Evolutionary conservation across 352 stramenopile genomes (phyloP).

Genomic region (Thraustochytrium sp.): DNA sequence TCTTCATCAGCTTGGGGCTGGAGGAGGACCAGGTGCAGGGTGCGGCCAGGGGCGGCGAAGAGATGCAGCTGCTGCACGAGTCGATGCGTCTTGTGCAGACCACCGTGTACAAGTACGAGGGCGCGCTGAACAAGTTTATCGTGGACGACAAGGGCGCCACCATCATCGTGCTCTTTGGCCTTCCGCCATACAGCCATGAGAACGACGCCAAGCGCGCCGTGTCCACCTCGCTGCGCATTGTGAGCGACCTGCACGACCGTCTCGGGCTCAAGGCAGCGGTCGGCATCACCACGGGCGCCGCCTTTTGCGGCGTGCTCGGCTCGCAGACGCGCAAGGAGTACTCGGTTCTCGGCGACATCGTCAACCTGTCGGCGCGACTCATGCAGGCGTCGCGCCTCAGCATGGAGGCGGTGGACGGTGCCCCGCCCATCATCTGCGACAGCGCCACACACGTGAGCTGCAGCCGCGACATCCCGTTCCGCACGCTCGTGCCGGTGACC

Average conservation of each 20-base stretch:
- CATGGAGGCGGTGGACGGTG: neutral
- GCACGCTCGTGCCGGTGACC: slow-evolving; percentile 69
- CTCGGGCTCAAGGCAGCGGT: slow-evolving; percentile 60
- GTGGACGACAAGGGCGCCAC: slow-evolving; percentile 89
- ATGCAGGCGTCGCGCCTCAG: slow-evolving; percentile 64
- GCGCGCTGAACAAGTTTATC: slow-evolving; percentile 90
- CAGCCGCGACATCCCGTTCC: slow-evolving; percentile 73
- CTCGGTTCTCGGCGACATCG: slow-evolving; percentile 82
- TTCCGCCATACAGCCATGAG: slow-evolving; percentile 80
- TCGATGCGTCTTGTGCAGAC: slow-evolving; percentile 67
- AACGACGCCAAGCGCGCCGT: slow-evolving; percentile 80
- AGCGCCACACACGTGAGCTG: slow-evolving; percentile 67
- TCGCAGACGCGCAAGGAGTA: slow-evolving; percentile 79
- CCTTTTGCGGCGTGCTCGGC: slow-evolving; percentile 82
- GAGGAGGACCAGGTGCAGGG: slow-evolving; percentile 57
- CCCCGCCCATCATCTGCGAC: slow-evolving; percentile 54
- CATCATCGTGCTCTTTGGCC: slow-evolving; percentile 79
- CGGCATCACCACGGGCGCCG: slow-evolving; percentile 81
- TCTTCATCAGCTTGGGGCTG: slow-evolving; percentile 89
- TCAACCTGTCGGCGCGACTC: slow-evolving; percentile 81
- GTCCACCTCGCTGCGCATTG: slow-evolving; percentile 69
- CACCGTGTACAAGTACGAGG: slow-evolving; percentile 86
- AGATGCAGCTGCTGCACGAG: slow-evolving; percentile 52
- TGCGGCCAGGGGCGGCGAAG: slow-evolving; percentile 52
- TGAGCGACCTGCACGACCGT: slow-evolving; percentile 21